Evolutionary conservation across 73 alveolate genomes (phyloP).

Genomic region (Diophrys appendiculata): DNA sequence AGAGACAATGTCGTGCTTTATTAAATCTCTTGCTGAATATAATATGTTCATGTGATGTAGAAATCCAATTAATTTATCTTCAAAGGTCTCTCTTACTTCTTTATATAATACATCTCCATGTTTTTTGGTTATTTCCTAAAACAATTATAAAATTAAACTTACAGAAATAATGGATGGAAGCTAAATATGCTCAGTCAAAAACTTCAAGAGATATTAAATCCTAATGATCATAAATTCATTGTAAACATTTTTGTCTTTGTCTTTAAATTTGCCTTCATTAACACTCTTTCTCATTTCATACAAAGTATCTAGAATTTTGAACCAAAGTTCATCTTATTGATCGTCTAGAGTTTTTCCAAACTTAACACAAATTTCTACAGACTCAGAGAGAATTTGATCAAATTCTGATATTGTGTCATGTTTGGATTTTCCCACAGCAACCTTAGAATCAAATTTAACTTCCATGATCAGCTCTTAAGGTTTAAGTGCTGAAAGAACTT

Average conservation of each 20-base stretch:
- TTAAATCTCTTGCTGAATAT: background rate
- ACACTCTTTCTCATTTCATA: slow-evolving; percentile 10
- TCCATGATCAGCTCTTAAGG: slow-evolving; percentile 18
- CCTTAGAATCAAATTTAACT: slow-evolving; percentile 5
- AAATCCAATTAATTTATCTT: slow-evolving; percentile 24
- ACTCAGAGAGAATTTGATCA: slow-evolving; percentile 15
- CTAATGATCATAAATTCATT: slow-evolving; percentile 32
- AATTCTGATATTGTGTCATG: slow-evolving; percentile 10
- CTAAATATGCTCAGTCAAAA: slow-evolving; percentile 27
- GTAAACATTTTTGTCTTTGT: background rate
- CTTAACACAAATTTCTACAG: slow-evolving; percentile 39
- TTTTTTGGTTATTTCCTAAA: slow-evolving; percentile 6
- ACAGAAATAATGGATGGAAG: slow-evolving; percentile 22
- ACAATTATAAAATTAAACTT: slow-evolving; percentile 12
- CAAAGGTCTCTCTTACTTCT: slow-evolving; percentile 37
- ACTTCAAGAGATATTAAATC: slow-evolving; percentile 30
- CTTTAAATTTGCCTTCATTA: background rate
- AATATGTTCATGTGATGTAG: background rate
- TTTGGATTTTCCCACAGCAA: background rate
- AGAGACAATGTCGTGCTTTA: background rate
- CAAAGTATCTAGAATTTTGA: slow-evolving; percentile 16
- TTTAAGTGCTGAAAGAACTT: slow-evolving; percentile 28
- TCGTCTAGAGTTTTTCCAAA: slow-evolving; percentile 29
- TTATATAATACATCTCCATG: slow-evolving; percentile 10
- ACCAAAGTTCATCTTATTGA: slow-evolving; percentile 39